Evolutionary conservation across 768 basidiomycete genomes (phyloP).

Genomic region (Coprinopsis strossmayeri): DNA sequence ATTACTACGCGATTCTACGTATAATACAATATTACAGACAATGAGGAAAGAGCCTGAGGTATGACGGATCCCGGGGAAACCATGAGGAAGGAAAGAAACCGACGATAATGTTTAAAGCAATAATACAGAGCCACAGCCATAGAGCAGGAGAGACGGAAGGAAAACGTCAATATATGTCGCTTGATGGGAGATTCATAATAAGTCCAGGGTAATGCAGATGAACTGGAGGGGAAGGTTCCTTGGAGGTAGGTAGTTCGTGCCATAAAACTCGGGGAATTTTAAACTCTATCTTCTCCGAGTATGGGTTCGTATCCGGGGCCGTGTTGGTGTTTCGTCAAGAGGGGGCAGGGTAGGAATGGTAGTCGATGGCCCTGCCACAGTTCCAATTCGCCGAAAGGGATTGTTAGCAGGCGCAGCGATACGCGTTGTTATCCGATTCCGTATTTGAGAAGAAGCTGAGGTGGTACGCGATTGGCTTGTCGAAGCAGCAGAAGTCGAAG

Average conservation of each 20-base stretch:
- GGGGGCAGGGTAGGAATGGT: slow-evolving; percentile 17
- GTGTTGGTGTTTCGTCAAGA: slow-evolving; percentile 51
- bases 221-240: not conserved
- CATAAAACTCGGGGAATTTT: not conserved
- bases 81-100: not conserved
- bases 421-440: too few species aligned
- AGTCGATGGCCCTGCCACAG: not conserved
- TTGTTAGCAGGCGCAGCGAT: too few species aligned
- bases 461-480: not conserved
- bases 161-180: too few species aligned
- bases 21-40: not conserved
- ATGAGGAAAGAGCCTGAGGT: not conserved
- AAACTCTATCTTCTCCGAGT: slow-evolving; percentile 36
- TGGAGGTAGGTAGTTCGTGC: not conserved
- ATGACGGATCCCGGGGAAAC: not conserved
- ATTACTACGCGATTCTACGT: not conserved
- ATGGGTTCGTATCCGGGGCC: slow-evolving; percentile 45
- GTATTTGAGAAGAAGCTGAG: not conserved
- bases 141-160: not conserved
- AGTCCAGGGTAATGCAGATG: not conserved
- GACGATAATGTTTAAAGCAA: not conserved
- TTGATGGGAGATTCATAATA: too few species aligned
- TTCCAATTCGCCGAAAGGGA: too few species aligned
- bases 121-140: not conserved
- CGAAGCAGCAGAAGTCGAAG: not conserved